A percentile compares a stretch with the other conserved stretches of the same genome.
Conservation (phyloP, 306 rosid genomes). For the Rosa rugosa region DNA sequence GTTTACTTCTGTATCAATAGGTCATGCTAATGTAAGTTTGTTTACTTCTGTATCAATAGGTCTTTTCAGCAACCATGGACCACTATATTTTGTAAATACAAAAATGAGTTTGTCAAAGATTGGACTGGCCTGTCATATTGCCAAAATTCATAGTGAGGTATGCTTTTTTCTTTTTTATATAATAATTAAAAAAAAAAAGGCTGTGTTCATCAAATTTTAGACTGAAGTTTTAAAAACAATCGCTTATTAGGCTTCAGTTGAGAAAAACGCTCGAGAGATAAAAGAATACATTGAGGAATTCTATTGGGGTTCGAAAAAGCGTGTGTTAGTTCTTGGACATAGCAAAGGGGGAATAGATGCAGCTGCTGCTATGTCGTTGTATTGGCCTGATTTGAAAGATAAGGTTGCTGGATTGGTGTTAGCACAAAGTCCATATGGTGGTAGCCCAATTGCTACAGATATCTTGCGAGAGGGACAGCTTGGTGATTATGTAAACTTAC, state of each 20-base stretch:
- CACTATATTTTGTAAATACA: slow-evolving; percentile 85
- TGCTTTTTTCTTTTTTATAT: background rate
- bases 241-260: slow-evolving; percentile 75
- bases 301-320: slow-evolving; percentile 91
- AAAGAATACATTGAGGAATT: slow-evolving; percentile 94
- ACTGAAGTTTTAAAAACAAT: slow-evolving; percentile 30
- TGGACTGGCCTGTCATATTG: slow-evolving; percentile 94
- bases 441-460: slow-evolving; percentile 96
- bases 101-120: slow-evolving; percentile 80
- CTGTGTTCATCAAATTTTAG: slow-evolving; percentile 10
- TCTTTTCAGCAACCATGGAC: slow-evolving; percentile 96
- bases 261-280: slow-evolving; percentile 91
- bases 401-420: slow-evolving; percentile 93
- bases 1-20: slow-evolving; percentile 41
- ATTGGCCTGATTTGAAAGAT: slow-evolving; percentile 96
- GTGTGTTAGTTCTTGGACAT: slow-evolving; percentile 94
- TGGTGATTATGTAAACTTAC: slow-evolving; percentile 89
- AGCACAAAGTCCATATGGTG: slow-evolving; percentile 98
- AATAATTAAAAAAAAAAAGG: background rate
- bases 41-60: slow-evolving; percentile 48
- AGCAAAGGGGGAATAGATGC: slow-evolving; percentile 99
- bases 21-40: no score
- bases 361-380: slow-evolving; percentile 93
- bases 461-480: slow-evolving; percentile 96
- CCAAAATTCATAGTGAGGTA: slow-evolving; percentile 99